These are phyloP conservation scores for Xanthoconium stramineum DNA, from an alignment of 768 basidiomycete genomes.

Conservation along the genomic window DNA sequence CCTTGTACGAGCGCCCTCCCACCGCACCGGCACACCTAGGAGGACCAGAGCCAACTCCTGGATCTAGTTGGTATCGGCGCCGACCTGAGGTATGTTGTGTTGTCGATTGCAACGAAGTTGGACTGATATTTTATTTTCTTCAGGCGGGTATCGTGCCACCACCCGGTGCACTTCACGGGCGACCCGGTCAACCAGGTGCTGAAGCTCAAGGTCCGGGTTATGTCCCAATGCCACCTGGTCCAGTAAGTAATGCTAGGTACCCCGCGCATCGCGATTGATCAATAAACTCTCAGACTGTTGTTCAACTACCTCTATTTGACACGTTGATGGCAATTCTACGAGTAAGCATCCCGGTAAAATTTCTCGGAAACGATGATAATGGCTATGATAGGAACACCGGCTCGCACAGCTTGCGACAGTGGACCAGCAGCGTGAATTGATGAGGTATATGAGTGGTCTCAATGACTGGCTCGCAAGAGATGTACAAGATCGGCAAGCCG, in stretches of 20 bases:
- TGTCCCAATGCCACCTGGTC: conserved; percentile 48
- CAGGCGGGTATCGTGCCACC: conserved; percentile 25
- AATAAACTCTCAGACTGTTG: conserved; percentile 44
- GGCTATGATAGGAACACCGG: conserved; percentile 61
- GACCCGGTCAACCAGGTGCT: conserved; percentile 21
- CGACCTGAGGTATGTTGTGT: conserved; percentile 17
- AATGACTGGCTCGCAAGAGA: conserved; percentile 81
- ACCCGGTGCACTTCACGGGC: conserved; percentile 21
- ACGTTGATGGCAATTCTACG: conserved; percentile 67
- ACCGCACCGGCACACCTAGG: conserved; percentile 24
- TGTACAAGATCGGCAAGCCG: conserved; percentile 73
- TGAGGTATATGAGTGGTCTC: conserved; percentile 72
- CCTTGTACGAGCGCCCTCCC: conserved; percentile 24
- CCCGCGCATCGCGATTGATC: neutral
- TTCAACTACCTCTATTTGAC: conserved; percentile 65
- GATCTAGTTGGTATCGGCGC: conserved; percentile 25
- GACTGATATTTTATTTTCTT: neutral
- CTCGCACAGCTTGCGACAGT: conserved; percentile 70
- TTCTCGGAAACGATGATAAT: conserved; percentile 7
- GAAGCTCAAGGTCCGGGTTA: conserved; percentile 31
- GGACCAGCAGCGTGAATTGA: conserved; percentile 75
- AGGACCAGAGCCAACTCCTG: conserved; percentile 13
- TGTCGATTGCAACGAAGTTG: neutral
- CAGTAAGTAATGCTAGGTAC: conserved; percentile 39
- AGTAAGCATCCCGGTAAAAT: conserved; percentile 36